Evolutionary conservation across 257 asterid genomes (phyloP), one percentile per base, ranked within the genome.

Genomic region (Fraxinus anomala): DNA sequence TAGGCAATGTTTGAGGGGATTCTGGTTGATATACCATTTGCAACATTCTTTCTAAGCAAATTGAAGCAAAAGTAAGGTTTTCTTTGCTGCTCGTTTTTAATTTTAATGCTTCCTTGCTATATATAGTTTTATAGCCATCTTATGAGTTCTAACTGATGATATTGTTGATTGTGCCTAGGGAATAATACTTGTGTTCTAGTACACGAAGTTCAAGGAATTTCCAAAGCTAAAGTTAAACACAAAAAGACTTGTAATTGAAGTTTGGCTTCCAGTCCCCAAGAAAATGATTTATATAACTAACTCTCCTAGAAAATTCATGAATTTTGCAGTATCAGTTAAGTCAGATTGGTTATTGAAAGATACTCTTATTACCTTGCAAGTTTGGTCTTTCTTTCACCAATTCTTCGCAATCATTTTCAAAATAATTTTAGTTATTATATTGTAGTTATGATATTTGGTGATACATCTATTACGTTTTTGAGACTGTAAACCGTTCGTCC

Each of bases 1-100:
- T 56, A 93, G 99, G 99, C 99, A 77, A 96, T 93, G 97, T 93
- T 90, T 70, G 99, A 96, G 84, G 99, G 99, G 78, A 96, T 96
- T 79, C 92, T 93, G 75, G 97, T 93, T 85, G 99, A 96, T 80
- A 92, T 96, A 83, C 99, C 98, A 72, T 96, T 96, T 82, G 99
- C 99, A 13, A 96, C 98, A 66, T 96, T 96, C 86, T 96, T 96
- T 89, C 85, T 96, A 79, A 96, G 99, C 93, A 96, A 96, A 88
- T 83, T 96, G 90, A 93, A 96, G 88, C 96, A 91, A 72, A 96
- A 92, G 99, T 93, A 89, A 93, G 97, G 77, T 82, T 72, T 33
- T 61, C 72, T 73, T 21, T 42, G 10, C 51, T 79, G 69, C 63
- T 75, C 59, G 49, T 75, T 73, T 75, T 9, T 81, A 24, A 34